phyloP scores from a whole-genome alignment of 2,329 filamentous ascomycete species.

The Scortechinia acanthostroma region DNA sequence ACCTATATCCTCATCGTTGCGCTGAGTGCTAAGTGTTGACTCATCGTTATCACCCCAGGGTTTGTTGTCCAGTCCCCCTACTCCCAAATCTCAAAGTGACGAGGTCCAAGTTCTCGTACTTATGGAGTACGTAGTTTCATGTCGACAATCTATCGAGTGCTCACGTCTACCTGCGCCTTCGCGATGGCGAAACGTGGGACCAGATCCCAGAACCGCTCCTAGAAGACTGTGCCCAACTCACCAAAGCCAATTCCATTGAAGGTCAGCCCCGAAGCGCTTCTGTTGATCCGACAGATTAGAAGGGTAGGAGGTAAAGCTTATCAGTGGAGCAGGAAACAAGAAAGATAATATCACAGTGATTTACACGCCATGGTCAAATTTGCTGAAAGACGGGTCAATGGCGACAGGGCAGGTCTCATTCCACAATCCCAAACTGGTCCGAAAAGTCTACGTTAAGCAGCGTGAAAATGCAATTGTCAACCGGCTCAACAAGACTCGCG shows the following conservation, averaged over 20 bases:
- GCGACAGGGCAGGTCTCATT: slow-evolving; percentile 90
- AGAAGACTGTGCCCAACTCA: slow-evolving; percentile 87
- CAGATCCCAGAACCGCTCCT: slow-evolving; percentile 68
- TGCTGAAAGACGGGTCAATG: slow-evolving; percentile 94
- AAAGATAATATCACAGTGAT: slow-evolving; percentile 96
- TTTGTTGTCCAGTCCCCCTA: too few relatives aligned
- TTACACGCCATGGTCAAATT: slow-evolving; percentile 95
- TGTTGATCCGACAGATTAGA: slow-evolving; percentile 4
- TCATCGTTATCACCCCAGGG: too few relatives aligned
- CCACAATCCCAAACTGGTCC: slow-evolving; percentile 70
- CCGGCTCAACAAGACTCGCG: slow-evolving; percentile 92
- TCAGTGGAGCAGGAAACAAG: slow-evolving; percentile 68
- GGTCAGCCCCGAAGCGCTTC: slow-evolving; percentile 36
- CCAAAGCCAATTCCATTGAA: slow-evolving; percentile 98
- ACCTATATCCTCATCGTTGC: too few relatives aligned
- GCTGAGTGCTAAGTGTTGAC: too few relatives aligned
- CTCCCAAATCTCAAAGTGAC: too few relatives aligned
- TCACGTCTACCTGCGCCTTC: slow-evolving; percentile 87
- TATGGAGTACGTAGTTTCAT: too few relatives aligned
- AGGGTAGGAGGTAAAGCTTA: too few relatives aligned
- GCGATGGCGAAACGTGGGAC: slow-evolving; percentile 77
- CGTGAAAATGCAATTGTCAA: slow-evolving; percentile 90
- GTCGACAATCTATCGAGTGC: slow-evolving; percentile 94
- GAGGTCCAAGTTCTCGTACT: too few relatives aligned
- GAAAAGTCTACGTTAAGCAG: slow-evolving; percentile 70